Evolutionary conservation across 78 protist genomes (phyloP), one percentile per base, ranked within the genome.

Genomic region (Tieghemostelium lacteum): DNA sequence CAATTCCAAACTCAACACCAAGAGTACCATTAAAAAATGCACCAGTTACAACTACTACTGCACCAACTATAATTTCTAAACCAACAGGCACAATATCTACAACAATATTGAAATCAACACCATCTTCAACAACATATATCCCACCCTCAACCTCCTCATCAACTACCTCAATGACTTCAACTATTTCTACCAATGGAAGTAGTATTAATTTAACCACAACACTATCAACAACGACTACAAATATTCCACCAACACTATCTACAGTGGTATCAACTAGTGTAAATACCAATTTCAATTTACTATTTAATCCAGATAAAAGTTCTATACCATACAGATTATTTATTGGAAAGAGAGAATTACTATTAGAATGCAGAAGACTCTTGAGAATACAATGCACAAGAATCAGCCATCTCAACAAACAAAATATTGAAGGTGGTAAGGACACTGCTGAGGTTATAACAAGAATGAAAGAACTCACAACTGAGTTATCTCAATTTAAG

Each of bases 251-350:
- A 14, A 45, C n/a, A 6, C n/a, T 45, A 14, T 19, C 7, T 57
- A 57, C 10, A 7, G 14, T 5, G 1, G 31, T 39, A 50, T 36
- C 28, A 2, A 2, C 50, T 26, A 8, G 36, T 8, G 7, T 24
- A 0, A 66, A 37, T 39, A 29, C 65, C 40, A 60, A 62, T 31
- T 83, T 83, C 78, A 67, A 69, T 60, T 8, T 69, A 39, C 36
- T 83, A 67, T 83, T 83, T 31, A 83, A 83, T 70, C 91, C 91
- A 58, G 91, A 83, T 39, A 66, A 58, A 69, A 83, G 91, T 58
- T 20, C 63, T n/a, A 58, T 83, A 14, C 91, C 91, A 0, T 83
- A 83, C 33, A 83, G 58, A 69, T 55, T 83, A 55, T 83, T 83
- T 22, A 58, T 83, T 69, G 77, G 91, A 2, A 83, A 83, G 39